Evolutionary conservation across 2,329 filamentous ascomycete species (phyloP), one percentile per base, ranked within the genome.

Genomic region (Pleurostoma richardsiae): DNA sequence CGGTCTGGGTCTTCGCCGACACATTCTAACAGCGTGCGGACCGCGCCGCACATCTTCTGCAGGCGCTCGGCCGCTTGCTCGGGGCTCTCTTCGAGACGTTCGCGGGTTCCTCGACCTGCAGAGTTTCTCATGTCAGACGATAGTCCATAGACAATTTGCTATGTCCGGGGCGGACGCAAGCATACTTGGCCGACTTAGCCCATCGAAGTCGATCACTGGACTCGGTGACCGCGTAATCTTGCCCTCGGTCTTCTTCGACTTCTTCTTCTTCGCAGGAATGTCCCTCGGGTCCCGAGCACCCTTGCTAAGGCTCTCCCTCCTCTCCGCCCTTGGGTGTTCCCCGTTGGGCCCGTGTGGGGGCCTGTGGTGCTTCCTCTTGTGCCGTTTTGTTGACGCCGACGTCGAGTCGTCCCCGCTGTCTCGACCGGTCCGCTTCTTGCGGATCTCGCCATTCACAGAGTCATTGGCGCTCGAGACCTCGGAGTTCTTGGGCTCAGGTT

Each of bases 1-100:
- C 83, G 76, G 53, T 82, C 73, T 0, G 82, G 80, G 54, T 86
- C 81, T 64, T 86, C 83, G 54, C 83, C 83, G 4, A 86, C 69
- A 54, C 82, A 86, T 60, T 86, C 83, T 29, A 86, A 76, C 10
- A 86, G 71, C 2, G 82, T 85, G 42, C 78, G 70, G 28, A 86
- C 79, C 33, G 83, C 83, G 40, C 71, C 79, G 49, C 74, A 71
- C 64, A 86, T 76, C 58, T 76, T 80, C 11, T 76, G 68, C 30
- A 85, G 62, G 40, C 82, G 73, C 49, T 63, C 62, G 7, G 67
- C 72, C 30, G 72, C 71, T 52, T 78, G 69, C 48, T 73, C 75
- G 1, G 69, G 64, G 11, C 64, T 74, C 54, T 84, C 80, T 38
- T 44, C 42, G n/a, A 45, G 38, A 2, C 27, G 43, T 29, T 30